These are phyloP conservation scores for Solanum pinnatisectum DNA, from an alignment of 257 asterid genomes.

Conservation along the genomic window DNA sequence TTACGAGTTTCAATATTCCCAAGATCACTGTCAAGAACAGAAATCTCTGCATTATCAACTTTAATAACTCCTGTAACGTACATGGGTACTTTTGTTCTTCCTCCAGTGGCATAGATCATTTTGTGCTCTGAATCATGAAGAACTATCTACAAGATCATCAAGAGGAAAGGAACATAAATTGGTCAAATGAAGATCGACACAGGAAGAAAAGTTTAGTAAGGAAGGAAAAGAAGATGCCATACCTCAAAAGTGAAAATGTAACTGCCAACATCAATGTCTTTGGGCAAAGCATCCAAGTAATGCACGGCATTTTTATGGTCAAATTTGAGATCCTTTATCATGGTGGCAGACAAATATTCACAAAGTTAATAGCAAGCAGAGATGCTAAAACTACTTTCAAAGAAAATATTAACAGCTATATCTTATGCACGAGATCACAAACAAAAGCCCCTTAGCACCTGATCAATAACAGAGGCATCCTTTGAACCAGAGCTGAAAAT, in stretches of 20 bases:
- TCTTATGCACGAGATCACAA: constrained; percentile 10
- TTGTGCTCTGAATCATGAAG: constrained; percentile 67
- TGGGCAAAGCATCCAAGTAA: constrained; percentile 63
- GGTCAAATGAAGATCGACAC: neutral
- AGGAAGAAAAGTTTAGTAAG: neutral
- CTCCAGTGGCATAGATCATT: constrained; percentile 76
- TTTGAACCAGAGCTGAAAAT: constrained; percentile 63
- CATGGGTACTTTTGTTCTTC: constrained; percentile 64
- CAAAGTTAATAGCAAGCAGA: neutral
- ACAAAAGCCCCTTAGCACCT: constrained; percentile 36
- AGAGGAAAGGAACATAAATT: neutral
- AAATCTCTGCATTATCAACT: constrained; percentile 60
- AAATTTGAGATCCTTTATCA: constrained; percentile 68
- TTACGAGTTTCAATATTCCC: constrained; percentile 66
- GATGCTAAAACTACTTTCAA: neutral
- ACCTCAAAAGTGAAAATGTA: constrained; percentile 83
- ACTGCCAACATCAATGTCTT: constrained; percentile 58
- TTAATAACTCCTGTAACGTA: constrained; percentile 61
- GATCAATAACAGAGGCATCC: constrained; percentile 74
- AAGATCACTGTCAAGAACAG: constrained; percentile 71
- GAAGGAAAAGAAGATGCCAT: neutral
- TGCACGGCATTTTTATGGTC: constrained; percentile 51
- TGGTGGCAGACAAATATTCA: constrained; percentile 2
- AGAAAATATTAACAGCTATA: neutral
- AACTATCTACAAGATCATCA: constrained; percentile 35